Base-by-base conservation (phyloP, 148 eudicot species). In the Diospyros kaki region DNA sequence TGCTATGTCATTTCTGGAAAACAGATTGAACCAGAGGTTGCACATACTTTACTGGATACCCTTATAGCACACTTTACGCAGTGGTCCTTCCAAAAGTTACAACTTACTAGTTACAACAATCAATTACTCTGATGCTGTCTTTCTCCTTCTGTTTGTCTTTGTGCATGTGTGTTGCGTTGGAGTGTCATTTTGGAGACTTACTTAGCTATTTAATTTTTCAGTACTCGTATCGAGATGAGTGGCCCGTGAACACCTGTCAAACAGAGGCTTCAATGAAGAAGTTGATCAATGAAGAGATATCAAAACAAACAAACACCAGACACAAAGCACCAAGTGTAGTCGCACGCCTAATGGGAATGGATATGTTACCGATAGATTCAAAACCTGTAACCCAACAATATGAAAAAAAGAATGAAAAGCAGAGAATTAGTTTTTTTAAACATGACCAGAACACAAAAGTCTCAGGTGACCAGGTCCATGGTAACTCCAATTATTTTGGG, bases 261-360 rank as follows among this genome's bases (percentile, higher is more conserved):
- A 79, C 53, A 44, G 90, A 89, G 86, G 93, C 83, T 58, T 84
- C 97, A 78, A 86, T 87, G 84, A 96, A 96, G 86, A 93, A 84
- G 77, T 76, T 92, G 78, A 92, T 90, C 66, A 81, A 79, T 64
- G 83, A 88, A 56, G 97, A 92, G 79, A 86, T 89, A 71, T 80
- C 90, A 48, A 80, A 83, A 83, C 79, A 72, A 78, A 76, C 87
- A 74, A 82, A 82, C 58, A 77, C 73, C 76, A 87, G 75, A 69
- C 89, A 84, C 56, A 89, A 77, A 73, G 65, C 87, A 59, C 97
- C 98, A 59, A 96, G 93, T 67, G 82, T 93, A 68, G 97, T 96
- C 68, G 99, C 99, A 58, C 93, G 88, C 66, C 84, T 96, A 17
- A 96, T 96, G 99, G 99, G 99, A 74, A 89, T 96, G 87, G 99